Conservation (phyloP, 768 basidiomycete genomes). For the Mycena maculata region DNA sequence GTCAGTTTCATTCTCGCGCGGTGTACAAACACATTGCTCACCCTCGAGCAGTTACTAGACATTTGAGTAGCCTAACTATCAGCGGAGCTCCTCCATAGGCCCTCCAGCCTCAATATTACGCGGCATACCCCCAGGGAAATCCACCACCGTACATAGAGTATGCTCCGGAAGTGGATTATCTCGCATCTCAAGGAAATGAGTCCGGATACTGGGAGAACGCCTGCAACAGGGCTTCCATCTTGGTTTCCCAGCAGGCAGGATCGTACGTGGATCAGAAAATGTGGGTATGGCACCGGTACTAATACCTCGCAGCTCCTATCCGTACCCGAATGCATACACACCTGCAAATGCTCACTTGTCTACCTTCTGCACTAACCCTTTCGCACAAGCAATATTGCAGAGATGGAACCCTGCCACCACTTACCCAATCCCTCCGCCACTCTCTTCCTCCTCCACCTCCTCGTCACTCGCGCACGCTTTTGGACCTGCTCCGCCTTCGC, state of each 20-base stretch:
- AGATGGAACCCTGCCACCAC: conserved; percentile 67
- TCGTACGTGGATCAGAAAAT: conserved; percentile 52
- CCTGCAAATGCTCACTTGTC: conserved; percentile 56
- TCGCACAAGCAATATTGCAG: conserved; percentile 76
- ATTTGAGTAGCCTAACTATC: conserved; percentile 69
- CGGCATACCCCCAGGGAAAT: conserved; percentile 51
- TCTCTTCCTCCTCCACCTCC: conserved; percentile 70
- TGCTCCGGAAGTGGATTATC: conserved; percentile 67
- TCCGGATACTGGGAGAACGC: conserved; percentile 74
- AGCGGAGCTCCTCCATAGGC: conserved; percentile 73
- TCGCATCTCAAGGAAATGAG: conserved; percentile 62
- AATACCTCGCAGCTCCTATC: conserved; percentile 45
- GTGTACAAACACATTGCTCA: conserved; percentile 13
- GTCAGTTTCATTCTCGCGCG: conserved; percentile 50
- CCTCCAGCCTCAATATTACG: conserved; percentile 67
- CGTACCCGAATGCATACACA: conserved; percentile 56
- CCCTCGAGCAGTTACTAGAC: conserved; percentile 65
- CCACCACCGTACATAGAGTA: conserved; percentile 76
- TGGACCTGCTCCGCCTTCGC: conserved; percentile 47
- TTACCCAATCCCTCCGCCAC: conserved; percentile 81
- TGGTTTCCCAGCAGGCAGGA: conserved; percentile 65
- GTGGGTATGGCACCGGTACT: conserved; percentile 37
- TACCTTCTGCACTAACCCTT: conserved; percentile 63
- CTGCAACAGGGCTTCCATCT: conserved; percentile 68
- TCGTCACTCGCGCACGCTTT: conserved; percentile 84